Base-by-base conservation (phyloP, 1,284 basidiomycete species). In the Ceratobasidium sp. region DNA sequence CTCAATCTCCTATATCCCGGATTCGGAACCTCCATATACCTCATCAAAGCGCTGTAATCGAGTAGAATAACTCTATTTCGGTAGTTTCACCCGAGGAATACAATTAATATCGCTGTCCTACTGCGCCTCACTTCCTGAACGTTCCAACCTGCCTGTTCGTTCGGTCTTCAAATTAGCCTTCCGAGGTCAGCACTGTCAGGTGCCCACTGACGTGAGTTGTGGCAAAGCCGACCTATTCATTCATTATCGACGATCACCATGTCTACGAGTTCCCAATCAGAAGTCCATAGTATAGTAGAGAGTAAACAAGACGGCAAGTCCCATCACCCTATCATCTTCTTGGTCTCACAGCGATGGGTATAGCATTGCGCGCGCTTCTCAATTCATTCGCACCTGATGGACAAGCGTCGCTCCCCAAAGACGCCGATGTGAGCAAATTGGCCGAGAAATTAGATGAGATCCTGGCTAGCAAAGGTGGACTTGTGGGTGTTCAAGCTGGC, bases 371-470 rank as follows among this genome's bases (percentile, higher is more conserved):
- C 75, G 85, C 84, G 70, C 81, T 88, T 46, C 79, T 89, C 21
- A 80, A 80, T 58, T 86, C 87, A 5, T 78, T 89, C 46, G 79
- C 81, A 9, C 82, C 84, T 52, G 77, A 77, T 55, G 77, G 75
- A 18, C n/a, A 67, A 32, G 28, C 43, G 64, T 28, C 64, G 28
- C 10, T 67, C n/a, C 74, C 77, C 45, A 75, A 77, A n/a, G 76
- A 81, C 55, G 79, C 76, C 18, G 71, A 86, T 71, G 78, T 87
- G 26, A 80, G 81, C 71, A 85, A 80, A 73, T 79, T 92, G 28
- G 86, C 89, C 1, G 83, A 87, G 71, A 90, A 85, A 78, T 80
- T 92, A 12, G 82, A 81, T 10, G 84, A 90, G 75, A 78, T 92
- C 23, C 79, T 91, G n/a, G 88, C 86, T 32, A 83, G 84, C 28